These are phyloP conservation scores for Plasmodium malariae DNA, from an alignment of 169 alveolate genomes.

Conservation along the genomic window DNA sequence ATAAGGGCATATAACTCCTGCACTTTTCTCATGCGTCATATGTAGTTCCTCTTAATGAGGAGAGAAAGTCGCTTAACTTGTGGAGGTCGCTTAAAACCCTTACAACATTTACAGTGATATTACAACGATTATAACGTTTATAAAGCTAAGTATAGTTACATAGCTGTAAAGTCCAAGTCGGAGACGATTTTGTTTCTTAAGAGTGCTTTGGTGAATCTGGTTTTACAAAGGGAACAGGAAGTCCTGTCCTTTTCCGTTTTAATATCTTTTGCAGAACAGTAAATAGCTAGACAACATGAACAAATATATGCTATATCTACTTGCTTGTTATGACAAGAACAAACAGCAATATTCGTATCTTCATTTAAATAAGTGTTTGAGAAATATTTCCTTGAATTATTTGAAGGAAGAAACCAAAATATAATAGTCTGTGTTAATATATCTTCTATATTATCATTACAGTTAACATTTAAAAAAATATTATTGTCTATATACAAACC, in stretches of 20 bases:
- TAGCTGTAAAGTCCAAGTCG: conserved; percentile 56
- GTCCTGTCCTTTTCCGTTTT: conserved; percentile 80
- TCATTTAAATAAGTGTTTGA: conserved; percentile 86
- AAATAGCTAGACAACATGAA: conserved; percentile 90
- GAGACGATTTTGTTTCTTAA: conserved; percentile 50
- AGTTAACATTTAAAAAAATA: conserved; percentile 38
- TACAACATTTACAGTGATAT: not conserved
- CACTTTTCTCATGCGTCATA: no score
- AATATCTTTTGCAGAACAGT: conserved; percentile 77
- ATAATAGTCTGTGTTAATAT: conserved; percentile 67
- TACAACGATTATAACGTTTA: not conserved
- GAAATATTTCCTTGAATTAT: conserved; percentile 80
- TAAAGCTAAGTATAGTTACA: not conserved
- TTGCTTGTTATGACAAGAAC: conserved; percentile 89
- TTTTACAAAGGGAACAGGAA: conserved; percentile 78
- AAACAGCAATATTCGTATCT: conserved; percentile 87
- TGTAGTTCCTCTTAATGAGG: no score
- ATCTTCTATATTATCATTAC: conserved; percentile 58
- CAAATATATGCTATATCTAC: conserved; percentile 89
- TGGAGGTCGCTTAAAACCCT: no score
- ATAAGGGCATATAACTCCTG: no score
- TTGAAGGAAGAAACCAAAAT: conserved; percentile 89
- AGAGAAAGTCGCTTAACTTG: no score
- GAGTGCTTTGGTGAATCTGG: conserved; percentile 68
- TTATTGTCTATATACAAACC: conserved; percentile 66